Evolutionary conservation across 768 basidiomycete genomes (phyloP).

Genomic region (Baorangia bicolor): DNA sequence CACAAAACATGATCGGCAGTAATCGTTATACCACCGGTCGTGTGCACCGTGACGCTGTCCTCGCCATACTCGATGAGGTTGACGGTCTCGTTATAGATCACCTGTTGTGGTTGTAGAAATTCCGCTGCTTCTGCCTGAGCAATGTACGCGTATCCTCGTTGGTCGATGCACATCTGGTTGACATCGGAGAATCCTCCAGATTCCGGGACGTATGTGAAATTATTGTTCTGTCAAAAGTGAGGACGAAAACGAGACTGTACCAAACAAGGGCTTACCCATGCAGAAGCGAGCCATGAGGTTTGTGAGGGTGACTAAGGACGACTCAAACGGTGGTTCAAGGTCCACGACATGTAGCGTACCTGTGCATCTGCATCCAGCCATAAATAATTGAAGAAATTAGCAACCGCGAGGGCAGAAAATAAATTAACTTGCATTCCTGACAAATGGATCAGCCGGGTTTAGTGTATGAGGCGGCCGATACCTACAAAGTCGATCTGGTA

Average conservation of each 20-base stretch:
- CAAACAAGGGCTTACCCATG: slow-evolving; percentile 45
- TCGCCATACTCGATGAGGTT: slow-evolving; percentile 44
- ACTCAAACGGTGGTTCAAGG: slow-evolving; percentile 17
- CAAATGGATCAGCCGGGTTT: not conserved
- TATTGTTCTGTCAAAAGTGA: slow-evolving; percentile 48
- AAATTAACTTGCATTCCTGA: slow-evolving; percentile 29
- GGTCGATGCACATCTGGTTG: slow-evolving; percentile 57
- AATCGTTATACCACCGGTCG: slow-evolving; percentile 42
- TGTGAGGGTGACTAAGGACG: slow-evolving; percentile 57
- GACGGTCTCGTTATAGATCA: slow-evolving; percentile 52
- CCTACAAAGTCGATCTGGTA: slow-evolving; percentile 44
- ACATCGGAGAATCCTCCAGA: slow-evolving; percentile 57
- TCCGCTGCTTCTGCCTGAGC: slow-evolving; percentile 54
- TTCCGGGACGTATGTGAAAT: slow-evolving; percentile 54
- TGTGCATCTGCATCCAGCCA: slow-evolving; percentile 21
- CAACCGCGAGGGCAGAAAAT: not conserved
- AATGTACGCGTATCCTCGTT: slow-evolving; percentile 59
- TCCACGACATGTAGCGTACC: slow-evolving; percentile 10
- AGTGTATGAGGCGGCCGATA: not conserved
- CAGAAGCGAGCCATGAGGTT: slow-evolving; percentile 59
- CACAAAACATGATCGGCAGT: slow-evolving; percentile 57
- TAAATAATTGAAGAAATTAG: slow-evolving; percentile 2
- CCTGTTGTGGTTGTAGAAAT: slow-evolving; percentile 48
- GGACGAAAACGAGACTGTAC: not conserved
- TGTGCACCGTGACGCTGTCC: slow-evolving; percentile 49